Percentiles rank a stretch among this genome's conserved stretches.
Evolutionary conservation across 1,139 yeast genomes (phyloP).

Genomic region (Geotrichum europaeum): DNA sequence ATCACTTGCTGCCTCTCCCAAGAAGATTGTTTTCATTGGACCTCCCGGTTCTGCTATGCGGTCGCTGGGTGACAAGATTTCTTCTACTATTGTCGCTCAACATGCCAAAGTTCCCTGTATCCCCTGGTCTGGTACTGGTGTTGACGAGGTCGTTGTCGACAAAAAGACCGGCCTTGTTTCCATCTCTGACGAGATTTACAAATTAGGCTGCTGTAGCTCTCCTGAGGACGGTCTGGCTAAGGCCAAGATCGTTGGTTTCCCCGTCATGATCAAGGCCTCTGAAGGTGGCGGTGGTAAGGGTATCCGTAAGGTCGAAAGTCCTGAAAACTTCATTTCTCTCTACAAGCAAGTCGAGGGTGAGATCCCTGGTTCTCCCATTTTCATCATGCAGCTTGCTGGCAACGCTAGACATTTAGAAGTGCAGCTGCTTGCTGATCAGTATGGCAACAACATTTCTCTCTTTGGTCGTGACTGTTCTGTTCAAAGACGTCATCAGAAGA

Average conservation of each 20-base stretch:
- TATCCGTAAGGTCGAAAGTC: conserved; percentile 83
- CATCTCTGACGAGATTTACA: conserved; percentile 74
- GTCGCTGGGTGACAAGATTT: conserved; percentile 96
- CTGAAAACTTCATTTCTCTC: conserved; percentile 60
- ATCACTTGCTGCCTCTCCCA: conserved; percentile 81
- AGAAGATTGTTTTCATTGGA: conserved; percentile 86
- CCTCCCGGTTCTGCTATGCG: conserved; percentile 99
- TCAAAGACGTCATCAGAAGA: conserved; percentile 95
- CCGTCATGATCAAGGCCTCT: conserved; percentile 93
- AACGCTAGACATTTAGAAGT: conserved; percentile 94
- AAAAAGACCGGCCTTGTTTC: conserved; percentile 69
- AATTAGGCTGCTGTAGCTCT: conserved; percentile 76
- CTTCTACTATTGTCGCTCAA: conserved; percentile 96
- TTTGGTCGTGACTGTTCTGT: conserved; percentile 97
- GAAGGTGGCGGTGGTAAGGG: conserved; percentile 99
- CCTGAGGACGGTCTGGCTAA: conserved; percentile 85
- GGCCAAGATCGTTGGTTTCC: conserved; percentile 86
- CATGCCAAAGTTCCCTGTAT: conserved; percentile 97
- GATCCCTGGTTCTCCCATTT: conserved; percentile 94
- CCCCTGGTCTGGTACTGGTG: conserved; percentile 99
- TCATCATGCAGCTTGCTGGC: conserved; percentile 91
- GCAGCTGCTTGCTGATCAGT: conserved; percentile 89
- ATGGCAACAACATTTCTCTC: conserved; percentile 86
- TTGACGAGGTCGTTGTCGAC: conserved; percentile 71
- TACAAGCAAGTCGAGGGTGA: conserved; percentile 90